A percentile compares a stretch with the other conserved stretches of the same genome.
phyloP scores from a whole-genome alignment of 2,329 filamentous ascomycete genomes.

The Botrytis pseudocinerea region DNA sequence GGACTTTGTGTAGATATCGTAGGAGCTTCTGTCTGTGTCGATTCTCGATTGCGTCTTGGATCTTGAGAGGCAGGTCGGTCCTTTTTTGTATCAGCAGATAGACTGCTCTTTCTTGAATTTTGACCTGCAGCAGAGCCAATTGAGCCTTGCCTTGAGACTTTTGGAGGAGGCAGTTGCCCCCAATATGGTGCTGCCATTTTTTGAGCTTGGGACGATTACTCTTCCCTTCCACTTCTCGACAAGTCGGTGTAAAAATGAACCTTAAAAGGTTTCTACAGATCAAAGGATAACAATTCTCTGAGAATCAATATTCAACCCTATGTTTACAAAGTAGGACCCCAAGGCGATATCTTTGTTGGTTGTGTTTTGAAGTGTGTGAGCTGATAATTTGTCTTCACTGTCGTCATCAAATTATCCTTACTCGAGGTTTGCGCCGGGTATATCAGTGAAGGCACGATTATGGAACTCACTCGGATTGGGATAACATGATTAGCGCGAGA shows the following conservation, averaged over 20 bases:
- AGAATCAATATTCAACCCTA: background rate
- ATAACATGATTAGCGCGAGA: conserved; percentile 17
- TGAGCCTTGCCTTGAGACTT: conserved; percentile 41
- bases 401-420: conserved; percentile 24
- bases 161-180: conserved; percentile 57
- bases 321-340: background rate
- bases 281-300: too few relatives aligned
- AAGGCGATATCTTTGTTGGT: background rate
- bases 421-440: conserved; percentile 27
- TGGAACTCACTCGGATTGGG: conserved; percentile 13
- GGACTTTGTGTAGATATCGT: conserved; percentile 62
- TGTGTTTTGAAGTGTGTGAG: conserved; percentile 9
- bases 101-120: conserved; percentile 27
- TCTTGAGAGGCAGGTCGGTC: conserved; percentile 45
- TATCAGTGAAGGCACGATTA: conserved; percentile 23
- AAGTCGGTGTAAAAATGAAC: conserved; percentile 14
- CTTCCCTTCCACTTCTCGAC: background rate
- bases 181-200: conserved; percentile 48
- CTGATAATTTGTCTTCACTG: conserved; percentile 28
- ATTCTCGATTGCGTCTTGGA: conserved; percentile 43
- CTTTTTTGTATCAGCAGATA: conserved; percentile 33
- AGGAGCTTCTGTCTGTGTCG: conserved; percentile 57
- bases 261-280: background rate
- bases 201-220: background rate
- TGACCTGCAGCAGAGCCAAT: conserved; percentile 42